A percentile compares a stretch with the other conserved stretches of the same genome.
These are phyloP conservation scores for Stevia rebaudiana DNA, from an alignment of 140 eudicot species.

Conservation along the genomic window DNA sequence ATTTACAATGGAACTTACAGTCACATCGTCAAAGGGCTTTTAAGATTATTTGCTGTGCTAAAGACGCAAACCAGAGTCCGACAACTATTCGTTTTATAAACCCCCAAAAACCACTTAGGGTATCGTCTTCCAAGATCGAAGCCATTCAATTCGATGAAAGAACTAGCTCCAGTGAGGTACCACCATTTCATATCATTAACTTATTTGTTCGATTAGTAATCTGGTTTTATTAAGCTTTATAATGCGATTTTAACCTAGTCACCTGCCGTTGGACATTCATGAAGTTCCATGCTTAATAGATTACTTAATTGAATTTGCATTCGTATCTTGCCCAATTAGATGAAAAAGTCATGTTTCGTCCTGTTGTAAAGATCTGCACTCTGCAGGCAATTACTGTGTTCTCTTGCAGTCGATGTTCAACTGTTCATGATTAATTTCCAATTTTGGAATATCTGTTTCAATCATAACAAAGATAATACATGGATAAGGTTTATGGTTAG, in stretches of 20 bases:
- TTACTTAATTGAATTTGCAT: neutral
- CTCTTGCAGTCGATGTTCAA: neutral
- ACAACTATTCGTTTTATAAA: constrained; percentile 12
- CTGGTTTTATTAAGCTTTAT: too few species aligned
- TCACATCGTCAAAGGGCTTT: constrained; percentile 11
- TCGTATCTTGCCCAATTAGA: neutral
- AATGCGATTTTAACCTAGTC: too few species aligned
- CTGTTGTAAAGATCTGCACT: neutral
- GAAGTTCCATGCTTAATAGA: too few species aligned
- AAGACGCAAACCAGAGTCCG: constrained; percentile 6
- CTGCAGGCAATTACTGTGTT: neutral
- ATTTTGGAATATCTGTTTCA: neutral
- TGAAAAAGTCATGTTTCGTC: neutral
- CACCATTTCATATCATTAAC: neutral
- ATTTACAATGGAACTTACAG: constrained; percentile 6
- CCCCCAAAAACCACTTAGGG: constrained; percentile 16
- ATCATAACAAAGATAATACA: neutral
- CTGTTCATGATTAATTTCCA: neutral
- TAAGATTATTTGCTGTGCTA: constrained; percentile 12
- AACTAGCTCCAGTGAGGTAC: constrained; percentile 76
- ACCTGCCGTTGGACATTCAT: too few species aligned
- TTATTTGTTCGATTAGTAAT: neutral
- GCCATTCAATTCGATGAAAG: constrained; percentile 50
- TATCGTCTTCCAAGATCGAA: constrained; percentile 32
- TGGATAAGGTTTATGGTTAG: neutral